phyloP scores from a whole-genome alignment of 2,329 filamentous ascomycete genomes.

The Phyllosticta capitalensis region DNA sequence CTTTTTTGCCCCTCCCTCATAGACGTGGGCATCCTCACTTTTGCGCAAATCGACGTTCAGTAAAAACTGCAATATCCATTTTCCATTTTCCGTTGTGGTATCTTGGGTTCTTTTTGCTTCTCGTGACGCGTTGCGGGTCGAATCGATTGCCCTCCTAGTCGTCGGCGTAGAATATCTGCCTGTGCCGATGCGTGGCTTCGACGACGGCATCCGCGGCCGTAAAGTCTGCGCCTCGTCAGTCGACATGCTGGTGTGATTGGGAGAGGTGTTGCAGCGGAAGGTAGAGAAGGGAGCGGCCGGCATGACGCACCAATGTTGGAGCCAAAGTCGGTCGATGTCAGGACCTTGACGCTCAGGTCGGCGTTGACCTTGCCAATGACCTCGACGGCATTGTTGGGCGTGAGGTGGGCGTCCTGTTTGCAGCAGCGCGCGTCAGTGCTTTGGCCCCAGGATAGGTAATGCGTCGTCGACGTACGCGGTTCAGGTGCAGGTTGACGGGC shows the following conservation, averaged over 20 bases:
- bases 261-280: background rate
- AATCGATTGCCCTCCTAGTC: background rate
- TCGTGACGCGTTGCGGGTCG: no score
- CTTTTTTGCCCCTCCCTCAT: background rate
- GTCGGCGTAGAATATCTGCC: slow-evolving; percentile 65
- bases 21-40: background rate
- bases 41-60: no score
- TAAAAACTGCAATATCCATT: no score
- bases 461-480: slow-evolving; percentile 47
- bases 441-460: background rate
- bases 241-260: background rate
- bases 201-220: slow-evolving; percentile 68
- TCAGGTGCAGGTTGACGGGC: slow-evolving; percentile 62
- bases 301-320: slow-evolving; percentile 53
- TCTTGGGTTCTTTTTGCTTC: background rate
- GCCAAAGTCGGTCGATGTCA: slow-evolving; percentile 62
- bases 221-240: slow-evolving; percentile 50
- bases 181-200: slow-evolving; percentile 73
- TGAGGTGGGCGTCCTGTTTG: slow-evolving; percentile 58
- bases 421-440: background rate
- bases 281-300: background rate
- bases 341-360: slow-evolving; percentile 61
- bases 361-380: slow-evolving; percentile 71
- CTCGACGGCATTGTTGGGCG: slow-evolving; percentile 61
- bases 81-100: background rate